Percentiles rank a stretch among this genome's conserved stretches.
Evolutionary conservation across 805 yeast species (phyloP).

Genomic region (Schwanniomyces yamadae): DNA sequence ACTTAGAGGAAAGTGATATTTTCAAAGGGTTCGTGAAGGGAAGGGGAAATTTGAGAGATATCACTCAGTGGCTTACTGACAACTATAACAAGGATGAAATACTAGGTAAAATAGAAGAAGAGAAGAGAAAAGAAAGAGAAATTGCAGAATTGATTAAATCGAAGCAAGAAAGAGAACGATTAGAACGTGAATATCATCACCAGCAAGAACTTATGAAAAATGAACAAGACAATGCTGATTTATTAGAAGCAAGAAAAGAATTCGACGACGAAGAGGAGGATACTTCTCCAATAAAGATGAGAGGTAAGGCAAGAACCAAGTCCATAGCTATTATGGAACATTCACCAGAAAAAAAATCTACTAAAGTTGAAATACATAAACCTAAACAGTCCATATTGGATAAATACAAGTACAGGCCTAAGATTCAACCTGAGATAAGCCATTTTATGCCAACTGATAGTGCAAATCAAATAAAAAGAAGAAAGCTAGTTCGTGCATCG

Average conservation of each 20-base stretch:
- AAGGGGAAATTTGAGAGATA: slow-evolving; percentile 40
- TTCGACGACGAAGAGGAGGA: slow-evolving; percentile 30
- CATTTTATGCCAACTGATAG: slow-evolving; percentile 11
- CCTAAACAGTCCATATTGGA: slow-evolving; percentile 44
- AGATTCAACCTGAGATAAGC: slow-evolving; percentile 32
- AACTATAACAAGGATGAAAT: slow-evolving; percentile 28
- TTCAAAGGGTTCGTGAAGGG: slow-evolving; percentile 44
- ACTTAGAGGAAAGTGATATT: slow-evolving; percentile 40
- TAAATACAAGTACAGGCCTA: slow-evolving; percentile 36
- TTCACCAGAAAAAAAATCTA: slow-evolving; percentile 17
- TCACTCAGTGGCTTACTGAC: slow-evolving; percentile 38
- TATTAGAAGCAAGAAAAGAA: slow-evolving; percentile 5
- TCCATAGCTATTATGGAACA: slow-evolving; percentile 8
- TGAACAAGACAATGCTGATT: background rate
- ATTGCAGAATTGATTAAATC: slow-evolving; percentile 11
- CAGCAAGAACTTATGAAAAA: slow-evolving; percentile 9
- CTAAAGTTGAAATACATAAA: slow-evolving; percentile 40
- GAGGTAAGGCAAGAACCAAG: slow-evolving; percentile 32
- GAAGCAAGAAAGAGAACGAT: slow-evolving; percentile 12
- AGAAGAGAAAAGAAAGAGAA: slow-evolving; percentile 9
- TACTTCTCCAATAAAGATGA: slow-evolving; percentile 33
- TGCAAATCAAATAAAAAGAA: slow-evolving; percentile 21
- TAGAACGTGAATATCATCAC: slow-evolving; percentile 16
- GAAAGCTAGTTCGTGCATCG: slow-evolving; percentile 38
- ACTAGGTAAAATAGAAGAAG: slow-evolving; percentile 17